Base-by-base conservation (phyloP, 202 grass and related monocot genomes). In the Dendrocalamus latiflorus region DNA sequence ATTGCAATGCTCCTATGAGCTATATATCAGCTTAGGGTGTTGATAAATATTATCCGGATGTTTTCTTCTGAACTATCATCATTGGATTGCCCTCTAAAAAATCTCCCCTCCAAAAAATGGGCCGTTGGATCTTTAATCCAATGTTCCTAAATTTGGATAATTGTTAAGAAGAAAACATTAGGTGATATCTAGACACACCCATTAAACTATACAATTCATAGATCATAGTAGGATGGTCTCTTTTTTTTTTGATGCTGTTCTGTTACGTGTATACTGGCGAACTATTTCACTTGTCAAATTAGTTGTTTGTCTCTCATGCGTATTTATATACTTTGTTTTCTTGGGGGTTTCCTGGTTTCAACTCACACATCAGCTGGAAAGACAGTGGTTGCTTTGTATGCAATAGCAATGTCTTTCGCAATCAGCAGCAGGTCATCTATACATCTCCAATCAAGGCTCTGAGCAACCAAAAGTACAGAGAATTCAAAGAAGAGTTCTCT, bases 401-500 rank as follows among this genome's bases (percentile, higher is more conserved):
- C 91, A 18, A 95, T 98, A 63, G 95, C 95, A 14, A 98, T 98
- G 93, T 93, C 92, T 74, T 89, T 98, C 85, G 89, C 60, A 90
- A 98, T 69, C 87, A 90, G 15, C 95, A 98, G 71, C 83, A 93
- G 12, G 95, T 98, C 74, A 95, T 98, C 37, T 98, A 93, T 74
- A 95, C 95, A 3, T 98, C 95, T n/a, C 95, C 95, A 36, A 98
- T 98, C 65, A 98, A 95, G 90, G 93, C 95, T 8, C 76, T 98
- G 66, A 98, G 93, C 87, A 98, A 98, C 72, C 93, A 98, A 50
- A 98, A 98, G 83, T 98, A 95, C 55, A 90, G 95, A 67, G 91
- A 98, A 76, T 98, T 98, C 64, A 98, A 93, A 74, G 85, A 93
- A 78, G 95, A 98, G 77, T 98, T 98, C 57, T 87, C 85, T 3